Percentiles rank a stretch among this genome's conserved stretches.
These are phyloP conservation scores for Uronychia setigera DNA, from an alignment of 73 alveolate species.

Conservation along the genomic window DNA sequence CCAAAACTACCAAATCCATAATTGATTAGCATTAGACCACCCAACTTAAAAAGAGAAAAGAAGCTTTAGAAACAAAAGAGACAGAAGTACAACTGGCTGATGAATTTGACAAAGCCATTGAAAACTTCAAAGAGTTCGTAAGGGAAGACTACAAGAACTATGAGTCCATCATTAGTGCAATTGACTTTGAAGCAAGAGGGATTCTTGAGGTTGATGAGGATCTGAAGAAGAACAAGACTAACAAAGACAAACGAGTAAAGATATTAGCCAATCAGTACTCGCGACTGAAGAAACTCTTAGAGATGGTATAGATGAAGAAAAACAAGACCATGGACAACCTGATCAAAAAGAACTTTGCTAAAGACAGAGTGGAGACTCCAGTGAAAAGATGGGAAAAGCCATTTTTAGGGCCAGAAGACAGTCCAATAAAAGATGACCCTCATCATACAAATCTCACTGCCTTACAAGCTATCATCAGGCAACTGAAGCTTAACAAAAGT, in stretches of 20 bases:
- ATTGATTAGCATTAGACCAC: no score
- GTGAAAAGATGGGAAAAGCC: neutral
- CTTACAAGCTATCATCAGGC: neutral
- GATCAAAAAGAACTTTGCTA: neutral
- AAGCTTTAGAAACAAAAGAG: neutral
- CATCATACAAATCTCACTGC: no score
- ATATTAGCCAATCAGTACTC: neutral
- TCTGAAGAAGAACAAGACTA: neutral
- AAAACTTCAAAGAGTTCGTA: neutral
- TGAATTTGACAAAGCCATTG: neutral
- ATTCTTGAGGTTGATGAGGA: neutral
- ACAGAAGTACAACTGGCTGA: neutral
- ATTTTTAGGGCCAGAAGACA: neutral
- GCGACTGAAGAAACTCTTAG: neutral
- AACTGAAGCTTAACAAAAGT: neutral
- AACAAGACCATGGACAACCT: neutral
- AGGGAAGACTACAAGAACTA: neutral
- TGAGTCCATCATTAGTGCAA: neutral
- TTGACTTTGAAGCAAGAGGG: neutral
- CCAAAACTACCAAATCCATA: neutral
- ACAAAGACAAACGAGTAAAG: neutral
- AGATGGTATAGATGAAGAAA: neutral
- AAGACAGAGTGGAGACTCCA: neutral
- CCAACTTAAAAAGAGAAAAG: neutral
- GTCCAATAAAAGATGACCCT: no score